phyloP scores from a whole-genome alignment of 1,284 basidiomycete genomes.

The Xanthoconium separans region DNA sequence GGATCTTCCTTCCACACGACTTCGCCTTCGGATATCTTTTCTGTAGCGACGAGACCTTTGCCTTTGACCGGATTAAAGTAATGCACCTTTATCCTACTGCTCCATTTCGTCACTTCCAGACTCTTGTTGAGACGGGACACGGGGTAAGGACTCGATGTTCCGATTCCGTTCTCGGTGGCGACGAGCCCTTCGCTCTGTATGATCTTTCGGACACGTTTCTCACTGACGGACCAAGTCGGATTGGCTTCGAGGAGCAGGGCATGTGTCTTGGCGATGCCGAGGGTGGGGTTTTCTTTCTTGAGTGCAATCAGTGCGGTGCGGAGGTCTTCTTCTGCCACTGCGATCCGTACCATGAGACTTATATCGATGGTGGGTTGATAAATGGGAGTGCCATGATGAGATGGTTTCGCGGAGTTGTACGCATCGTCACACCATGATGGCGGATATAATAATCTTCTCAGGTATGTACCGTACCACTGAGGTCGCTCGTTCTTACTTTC shows the following conservation, averaged over 20 bases:
- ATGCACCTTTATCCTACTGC: conserved; percentile 63
- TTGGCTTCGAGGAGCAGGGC: conserved; percentile 56
- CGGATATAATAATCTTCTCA: too few relatives aligned
- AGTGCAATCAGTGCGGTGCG: conserved; percentile 39
- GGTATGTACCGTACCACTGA: too few relatives aligned
- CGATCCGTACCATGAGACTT: conserved; percentile 11
- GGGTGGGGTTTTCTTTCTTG: conserved; percentile 53
- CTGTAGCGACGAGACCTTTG: conserved; percentile 78
- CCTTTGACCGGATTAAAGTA: conserved; percentile 75
- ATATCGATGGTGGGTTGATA: neutral
- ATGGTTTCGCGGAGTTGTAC: too few relatives aligned
- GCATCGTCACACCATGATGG: too few relatives aligned
- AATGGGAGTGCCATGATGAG: neutral
- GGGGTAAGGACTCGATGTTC: conserved; percentile 42
- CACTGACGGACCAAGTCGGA: conserved; percentile 75
- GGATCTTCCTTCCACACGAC: conserved; percentile 83
- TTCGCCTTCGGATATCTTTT: conserved; percentile 68
- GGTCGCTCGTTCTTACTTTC: too few relatives aligned
- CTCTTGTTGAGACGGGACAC: conserved; percentile 65
- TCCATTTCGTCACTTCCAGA: conserved; percentile 62
- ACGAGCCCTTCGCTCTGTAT: conserved; percentile 60
- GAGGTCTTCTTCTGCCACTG: conserved; percentile 45
- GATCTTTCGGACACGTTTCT: conserved; percentile 75
- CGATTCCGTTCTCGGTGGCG: conserved; percentile 27
- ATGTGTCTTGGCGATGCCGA: conserved; percentile 74